A percentile compares a stretch with the other conserved stretches of the same genome.
phyloP scores from a whole-genome alignment of 2,329 filamentous ascomycete genomes.

The Pseudogymnoascus sp. region DNA sequence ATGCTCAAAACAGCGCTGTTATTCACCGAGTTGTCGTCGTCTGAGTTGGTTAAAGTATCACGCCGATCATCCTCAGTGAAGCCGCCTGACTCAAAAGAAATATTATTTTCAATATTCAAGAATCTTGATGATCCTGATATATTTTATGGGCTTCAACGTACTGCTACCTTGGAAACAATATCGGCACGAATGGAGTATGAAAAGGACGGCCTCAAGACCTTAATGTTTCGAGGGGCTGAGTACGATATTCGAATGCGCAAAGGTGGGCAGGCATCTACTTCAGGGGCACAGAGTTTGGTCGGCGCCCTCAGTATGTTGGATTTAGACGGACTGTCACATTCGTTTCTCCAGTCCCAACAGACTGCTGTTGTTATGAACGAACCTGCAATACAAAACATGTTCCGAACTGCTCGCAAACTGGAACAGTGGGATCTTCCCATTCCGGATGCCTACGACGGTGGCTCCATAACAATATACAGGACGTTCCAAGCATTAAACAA shows the following conservation, averaged over 20 bases:
- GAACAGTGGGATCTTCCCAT: constrained; percentile 88
- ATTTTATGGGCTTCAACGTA: constrained; percentile 84
- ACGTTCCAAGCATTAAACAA: constrained; percentile 72
- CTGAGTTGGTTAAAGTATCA: constrained; percentile 48
- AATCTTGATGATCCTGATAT: constrained; percentile 93
- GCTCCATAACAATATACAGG: constrained; percentile 66
- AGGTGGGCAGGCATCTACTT: constrained; percentile 44
- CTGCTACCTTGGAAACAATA: constrained; percentile 67
- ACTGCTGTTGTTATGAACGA: constrained; percentile 46
- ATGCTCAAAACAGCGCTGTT: constrained; percentile 84
- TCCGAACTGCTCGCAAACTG: constrained; percentile 71
- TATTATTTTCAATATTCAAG: constrained; percentile 76
- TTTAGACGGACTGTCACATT: constrained; percentile 76
- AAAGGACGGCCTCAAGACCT: constrained; percentile 73
- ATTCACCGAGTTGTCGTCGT: constrained; percentile 66
- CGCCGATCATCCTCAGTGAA: constrained; percentile 57
- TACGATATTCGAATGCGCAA: constrained; percentile 76
- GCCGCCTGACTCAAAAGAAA: constrained; percentile 49
- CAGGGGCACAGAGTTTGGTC: constrained; percentile 63
- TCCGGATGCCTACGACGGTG: constrained; percentile 53
- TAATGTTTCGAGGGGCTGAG: constrained; percentile 84
- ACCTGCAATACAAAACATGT: constrained; percentile 60
- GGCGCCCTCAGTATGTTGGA: constrained; percentile 73
- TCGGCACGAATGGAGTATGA: constrained; percentile 83
- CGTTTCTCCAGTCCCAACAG: constrained; percentile 63